Evolutionary conservation across 495 filamentous ascomycete species (phyloP).

Genomic region (Cryomyces minteri): DNA sequence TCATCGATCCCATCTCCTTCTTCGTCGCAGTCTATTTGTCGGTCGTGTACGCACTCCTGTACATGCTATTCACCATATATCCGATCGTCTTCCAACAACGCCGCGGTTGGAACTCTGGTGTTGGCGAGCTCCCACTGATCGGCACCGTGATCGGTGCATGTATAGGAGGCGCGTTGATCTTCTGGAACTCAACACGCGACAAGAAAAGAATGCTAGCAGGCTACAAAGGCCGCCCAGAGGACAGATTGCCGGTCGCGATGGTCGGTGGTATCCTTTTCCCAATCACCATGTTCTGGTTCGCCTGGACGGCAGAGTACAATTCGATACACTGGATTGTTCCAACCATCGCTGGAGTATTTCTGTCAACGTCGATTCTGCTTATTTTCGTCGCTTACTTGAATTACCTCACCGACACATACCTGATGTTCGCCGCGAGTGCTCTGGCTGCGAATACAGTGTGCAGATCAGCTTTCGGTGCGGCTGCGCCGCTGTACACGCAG

Average conservation of each 20-base stretch:
- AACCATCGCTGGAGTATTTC: slow-evolving; percentile 9
- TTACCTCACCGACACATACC: slow-evolving; percentile 13
- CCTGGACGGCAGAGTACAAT: slow-evolving; percentile 27
- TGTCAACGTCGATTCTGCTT: slow-evolving; percentile 5
- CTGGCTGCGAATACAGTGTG: slow-evolving; percentile 20
- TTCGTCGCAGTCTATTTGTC: slow-evolving; percentile 31
- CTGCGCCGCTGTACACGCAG: slow-evolving; percentile 16
- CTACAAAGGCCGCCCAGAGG: slow-evolving; percentile 25
- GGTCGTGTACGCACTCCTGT: slow-evolving; percentile 35
- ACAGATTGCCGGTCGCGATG: slow-evolving; percentile 19
- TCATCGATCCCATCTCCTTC: slow-evolving; percentile 22
- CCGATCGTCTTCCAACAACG: slow-evolving; percentile 36
- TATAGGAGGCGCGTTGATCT: slow-evolving; percentile 22
- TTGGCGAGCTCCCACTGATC: slow-evolving; percentile 33
- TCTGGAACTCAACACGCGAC: too few species aligned
- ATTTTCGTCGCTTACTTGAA: slow-evolving; percentile 14
- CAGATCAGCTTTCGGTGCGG: slow-evolving; percentile 13
- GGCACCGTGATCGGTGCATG: slow-evolving; percentile 31
- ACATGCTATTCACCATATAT: slow-evolving; percentile 38
- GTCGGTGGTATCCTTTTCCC: slow-evolving; percentile 35
- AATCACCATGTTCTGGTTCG: slow-evolving; percentile 36
- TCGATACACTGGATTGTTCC: slow-evolving; percentile 9
- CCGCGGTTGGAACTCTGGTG: slow-evolving; percentile 31
- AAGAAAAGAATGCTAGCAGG: slow-evolving; percentile 14
- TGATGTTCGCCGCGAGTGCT: slow-evolving; percentile 16